Evolutionary conservation across 495 filamentous ascomycete genomes (phyloP).

Genomic region (Aspergillus wentii): DNA sequence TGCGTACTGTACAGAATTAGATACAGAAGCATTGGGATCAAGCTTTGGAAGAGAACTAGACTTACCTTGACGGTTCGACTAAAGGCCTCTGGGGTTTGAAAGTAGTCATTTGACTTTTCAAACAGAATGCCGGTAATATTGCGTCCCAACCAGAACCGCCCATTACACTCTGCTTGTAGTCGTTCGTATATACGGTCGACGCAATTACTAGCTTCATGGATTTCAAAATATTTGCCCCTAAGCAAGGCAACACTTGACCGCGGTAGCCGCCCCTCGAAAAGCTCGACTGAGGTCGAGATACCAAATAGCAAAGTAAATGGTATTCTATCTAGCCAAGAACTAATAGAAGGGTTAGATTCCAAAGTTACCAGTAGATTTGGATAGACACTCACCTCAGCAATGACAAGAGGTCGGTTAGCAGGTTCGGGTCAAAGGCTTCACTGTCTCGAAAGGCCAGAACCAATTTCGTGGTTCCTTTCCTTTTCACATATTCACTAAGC

Average conservation of each 20-base stretch:
- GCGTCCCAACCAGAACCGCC: conserved; percentile 64
- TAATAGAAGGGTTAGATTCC: too few species aligned
- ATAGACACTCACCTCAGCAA: conserved; percentile 60
- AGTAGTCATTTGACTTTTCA: conserved; percentile 75
- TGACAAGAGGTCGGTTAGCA: conserved; percentile 73
- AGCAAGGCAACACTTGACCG: conserved; percentile 65
- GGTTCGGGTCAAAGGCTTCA: conserved; percentile 80
- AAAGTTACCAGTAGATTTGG: too few species aligned
- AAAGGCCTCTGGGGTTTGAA: conserved; percentile 82
- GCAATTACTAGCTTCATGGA: conserved; percentile 68
- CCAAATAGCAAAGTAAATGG: conserved; percentile 84
- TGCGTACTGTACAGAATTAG: conserved; percentile 57
- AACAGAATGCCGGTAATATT: conserved; percentile 57
- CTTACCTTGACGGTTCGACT: conserved; percentile 72
- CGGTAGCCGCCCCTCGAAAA: conserved; percentile 82
- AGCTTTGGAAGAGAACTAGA: background rate
- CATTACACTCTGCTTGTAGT: conserved; percentile 51
- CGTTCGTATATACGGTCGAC: conserved; percentile 75
- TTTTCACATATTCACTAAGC: conserved; percentile 61
- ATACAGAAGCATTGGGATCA: too few species aligned
- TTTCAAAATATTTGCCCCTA: conserved; percentile 76
- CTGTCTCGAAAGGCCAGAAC: conserved; percentile 83
- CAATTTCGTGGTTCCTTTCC: conserved; percentile 53
- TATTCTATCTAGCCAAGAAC: conserved; percentile 85
- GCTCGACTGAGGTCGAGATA: conserved; percentile 83